Percentiles rank a stretch among this genome's conserved stretches.
These are phyloP conservation scores for Crepidotus variabilis DNA, from an alignment of 768 basidiomycete genomes.

Conservation along the genomic window DNA sequence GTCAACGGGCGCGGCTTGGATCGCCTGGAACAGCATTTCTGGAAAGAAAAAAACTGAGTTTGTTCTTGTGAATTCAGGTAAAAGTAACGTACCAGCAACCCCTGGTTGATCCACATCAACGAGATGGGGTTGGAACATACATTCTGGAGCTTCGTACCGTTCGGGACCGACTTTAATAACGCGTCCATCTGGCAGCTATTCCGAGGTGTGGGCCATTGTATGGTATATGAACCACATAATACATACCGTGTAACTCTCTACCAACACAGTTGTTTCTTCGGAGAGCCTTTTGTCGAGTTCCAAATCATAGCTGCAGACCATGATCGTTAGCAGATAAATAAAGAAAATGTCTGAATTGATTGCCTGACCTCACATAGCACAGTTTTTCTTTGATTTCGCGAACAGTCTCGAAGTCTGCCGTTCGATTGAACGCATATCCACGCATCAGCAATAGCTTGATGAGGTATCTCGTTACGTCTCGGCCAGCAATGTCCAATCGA, in stretches of 20 bases:
- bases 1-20: slow-evolving; percentile 89
- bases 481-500: slow-evolving; percentile 94
- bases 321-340: background rate
- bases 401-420: slow-evolving; percentile 99
- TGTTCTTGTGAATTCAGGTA: background rate
- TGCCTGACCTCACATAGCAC: slow-evolving; percentile 87
- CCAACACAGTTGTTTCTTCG: slow-evolving; percentile 94
- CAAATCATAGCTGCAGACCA: slow-evolving; percentile 77
- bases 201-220: slow-evolving; percentile 4
- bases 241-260: slow-evolving; percentile 89
- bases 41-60: no score
- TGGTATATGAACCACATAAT: background rate
- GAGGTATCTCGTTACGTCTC: slow-evolving; percentile 97
- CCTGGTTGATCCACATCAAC: slow-evolving; percentile 97
- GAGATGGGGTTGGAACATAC: slow-evolving; percentile 99
- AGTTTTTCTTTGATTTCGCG: slow-evolving; percentile 98
- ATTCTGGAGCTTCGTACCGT: slow-evolving; percentile 98
- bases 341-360: background rate
- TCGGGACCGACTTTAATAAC: slow-evolving; percentile 97
- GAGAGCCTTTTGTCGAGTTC: slow-evolving; percentile 89
- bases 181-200: slow-evolving; percentile 90
- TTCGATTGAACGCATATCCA: slow-evolving; percentile 99
- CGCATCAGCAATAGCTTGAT: slow-evolving; percentile 99
- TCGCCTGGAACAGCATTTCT: slow-evolving; percentile 98
- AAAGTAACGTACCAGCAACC: slow-evolving; percentile 68